Evolutionary conservation across 208 protist genomes (phyloP).

Genomic region (Leishmania mexicana): DNA sequence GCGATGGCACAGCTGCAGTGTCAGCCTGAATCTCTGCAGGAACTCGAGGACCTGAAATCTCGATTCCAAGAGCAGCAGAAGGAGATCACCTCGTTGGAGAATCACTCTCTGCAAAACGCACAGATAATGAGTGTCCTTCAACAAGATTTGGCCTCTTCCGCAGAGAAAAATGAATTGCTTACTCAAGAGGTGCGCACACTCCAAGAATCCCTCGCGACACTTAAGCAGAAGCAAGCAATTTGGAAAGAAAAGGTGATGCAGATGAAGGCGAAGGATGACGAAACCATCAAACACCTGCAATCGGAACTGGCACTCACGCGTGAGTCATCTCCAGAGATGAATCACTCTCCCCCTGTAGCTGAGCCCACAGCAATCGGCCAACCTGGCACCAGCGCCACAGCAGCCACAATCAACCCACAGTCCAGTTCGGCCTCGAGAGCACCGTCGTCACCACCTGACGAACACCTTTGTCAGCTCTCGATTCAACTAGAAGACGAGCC

Average conservation of each 20-base stretch:
- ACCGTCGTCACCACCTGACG: not conserved
- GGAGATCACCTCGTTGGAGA: slow-evolving; percentile 33
- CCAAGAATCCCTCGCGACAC: slow-evolving; percentile 11
- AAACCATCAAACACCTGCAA: slow-evolving; percentile 40
- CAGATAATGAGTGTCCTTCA: slow-evolving; percentile 21
- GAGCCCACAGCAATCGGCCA: not conserved
- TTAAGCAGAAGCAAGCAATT: slow-evolving; percentile 31
- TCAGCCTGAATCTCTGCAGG: slow-evolving; percentile 14
- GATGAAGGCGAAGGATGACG: slow-evolving; percentile 52
- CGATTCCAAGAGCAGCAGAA: slow-evolving; percentile 9
- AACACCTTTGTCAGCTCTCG: slow-evolving; percentile 11
- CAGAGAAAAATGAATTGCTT: slow-evolving; percentile 18
- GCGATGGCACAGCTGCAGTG: slow-evolving; percentile 13
- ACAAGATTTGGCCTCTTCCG: slow-evolving; percentile 20
- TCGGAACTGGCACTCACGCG: slow-evolving; percentile 14
- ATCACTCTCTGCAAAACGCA: slow-evolving; percentile 33
- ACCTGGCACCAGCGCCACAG: not conserved
- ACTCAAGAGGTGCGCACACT: slow-evolving; percentile 15
- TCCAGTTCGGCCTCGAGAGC: not conserved
- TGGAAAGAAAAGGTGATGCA: slow-evolving; percentile 64
- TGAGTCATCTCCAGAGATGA: slow-evolving; percentile 2
- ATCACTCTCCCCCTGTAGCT: not conserved
- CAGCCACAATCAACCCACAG: no score
- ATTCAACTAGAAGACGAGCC: slow-evolving; percentile 34
- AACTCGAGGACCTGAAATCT: slow-evolving; percentile 18